A percentile compares a stretch with the other conserved stretches of the same genome.
phyloP scores from a whole-genome alignment of 1,284 basidiomycete species.

The Exsudoporus floridanus region DNA sequence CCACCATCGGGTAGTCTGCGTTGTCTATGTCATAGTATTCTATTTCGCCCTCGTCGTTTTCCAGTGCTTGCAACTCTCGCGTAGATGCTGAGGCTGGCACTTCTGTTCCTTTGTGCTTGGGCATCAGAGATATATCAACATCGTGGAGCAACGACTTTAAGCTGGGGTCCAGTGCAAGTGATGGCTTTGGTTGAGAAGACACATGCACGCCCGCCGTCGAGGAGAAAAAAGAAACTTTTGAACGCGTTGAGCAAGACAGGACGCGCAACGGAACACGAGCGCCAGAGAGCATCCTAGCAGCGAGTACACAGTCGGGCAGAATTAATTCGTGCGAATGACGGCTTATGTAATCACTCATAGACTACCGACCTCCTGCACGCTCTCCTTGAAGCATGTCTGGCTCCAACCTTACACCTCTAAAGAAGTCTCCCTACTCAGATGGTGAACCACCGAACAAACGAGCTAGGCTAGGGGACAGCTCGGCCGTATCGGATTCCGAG shows the following conservation, averaged over 20 bases:
- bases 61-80: constrained; percentile 57
- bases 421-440: constrained; percentile 8
- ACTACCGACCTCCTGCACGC: not conserved
- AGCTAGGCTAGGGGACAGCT: constrained; percentile 32
- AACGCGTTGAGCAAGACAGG: constrained; percentile 23
- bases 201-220: constrained; percentile 17
- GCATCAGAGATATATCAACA: constrained; percentile 60
- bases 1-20: constrained; percentile 29
- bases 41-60: constrained; percentile 32
- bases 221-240: constrained; percentile 17
- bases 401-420: constrained; percentile 8
- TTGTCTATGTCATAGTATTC: constrained; percentile 28
- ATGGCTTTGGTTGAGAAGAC: constrained; percentile 41
- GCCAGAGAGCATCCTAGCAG: constrained; percentile 23
- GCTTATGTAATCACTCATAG: constrained; percentile 26
- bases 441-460: constrained; percentile 46
- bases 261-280: constrained; percentile 25
- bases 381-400: constrained; percentile 18
- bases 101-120: constrained; percentile 35
- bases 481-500: constrained; percentile 17
- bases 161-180: constrained; percentile 63
- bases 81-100: constrained; percentile 12
- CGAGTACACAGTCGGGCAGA: not conserved
- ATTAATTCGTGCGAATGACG: not conserved
- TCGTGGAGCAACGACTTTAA: constrained; percentile 59